Evolutionary conservation across 108 stramenopile genomes (phyloP).

Genomic region (Nitzschia putrida): DNA sequence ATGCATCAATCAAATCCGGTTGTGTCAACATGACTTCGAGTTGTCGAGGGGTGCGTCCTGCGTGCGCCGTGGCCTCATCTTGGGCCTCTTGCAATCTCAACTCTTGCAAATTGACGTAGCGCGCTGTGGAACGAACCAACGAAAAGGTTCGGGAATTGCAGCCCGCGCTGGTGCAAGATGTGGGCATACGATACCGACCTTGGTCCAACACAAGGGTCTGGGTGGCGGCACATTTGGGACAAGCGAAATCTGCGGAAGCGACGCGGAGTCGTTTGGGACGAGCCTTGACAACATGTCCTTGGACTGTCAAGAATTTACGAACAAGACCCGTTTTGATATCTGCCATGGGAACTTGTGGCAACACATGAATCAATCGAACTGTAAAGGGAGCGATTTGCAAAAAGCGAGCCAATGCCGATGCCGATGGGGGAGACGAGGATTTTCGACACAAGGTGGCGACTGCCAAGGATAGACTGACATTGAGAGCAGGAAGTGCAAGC

Average conservation of each 20-base stretch:
- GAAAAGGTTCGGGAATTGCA: conserved; percentile 69
- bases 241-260: conserved; percentile 81
- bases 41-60: conserved; percentile 84
- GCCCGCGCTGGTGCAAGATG: conserved; percentile 62
- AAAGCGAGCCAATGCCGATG: conserved; percentile 31
- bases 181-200: conserved; percentile 71
- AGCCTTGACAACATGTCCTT: conserved; percentile 91
- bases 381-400: conserved; percentile 39
- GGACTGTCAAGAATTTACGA: conserved; percentile 77
- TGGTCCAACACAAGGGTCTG: conserved; percentile 66
- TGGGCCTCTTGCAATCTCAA: conserved; percentile 90
- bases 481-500: conserved; percentile 40
- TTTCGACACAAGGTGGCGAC: conserved; percentile 35
- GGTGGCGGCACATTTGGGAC: conserved; percentile 82
- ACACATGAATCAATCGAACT: conserved; percentile 47
- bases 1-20: conserved; percentile 90
- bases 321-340: conserved; percentile 61
- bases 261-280: conserved; percentile 87
- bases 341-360: conserved; percentile 48
- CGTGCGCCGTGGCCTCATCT: conserved; percentile 73
- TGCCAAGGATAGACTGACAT: conserved; percentile 47
- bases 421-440: not conserved
- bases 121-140: conserved; percentile 71
- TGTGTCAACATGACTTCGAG: conserved; percentile 81
- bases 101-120: conserved; percentile 91